Evolutionary conservation across 2,329 filamentous ascomycete genomes (phyloP), one percentile per base, ranked within the genome.

Genomic region (Xylaria hypoxylon): DNA sequence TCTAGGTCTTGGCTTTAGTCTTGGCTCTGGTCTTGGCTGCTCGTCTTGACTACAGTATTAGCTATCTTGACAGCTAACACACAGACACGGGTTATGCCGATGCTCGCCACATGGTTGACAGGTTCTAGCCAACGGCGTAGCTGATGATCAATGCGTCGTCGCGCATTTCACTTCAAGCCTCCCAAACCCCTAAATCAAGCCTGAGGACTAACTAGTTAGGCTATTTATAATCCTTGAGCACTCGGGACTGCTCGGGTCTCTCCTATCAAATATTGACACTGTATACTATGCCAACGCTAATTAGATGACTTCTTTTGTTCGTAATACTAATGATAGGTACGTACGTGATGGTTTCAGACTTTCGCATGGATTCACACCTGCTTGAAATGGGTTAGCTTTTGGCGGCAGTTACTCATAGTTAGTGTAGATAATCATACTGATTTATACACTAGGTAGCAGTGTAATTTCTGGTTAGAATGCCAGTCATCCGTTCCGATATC

Each of bases 71-170:
- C 44, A 45, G 28, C 58, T 55, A 56, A 62, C 44, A 57, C 44
- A 62, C 28, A 11, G 48, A 35, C 62, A 48, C 56, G 56, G 52
- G 48, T 45, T 62, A 56, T 42, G 31, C 53, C 58, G 59, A 57
- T 19, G 55, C 38, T 38, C 40, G 56, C 64, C 67, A 69, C 67
- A 64, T 69, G 67, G 64, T 67, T 64, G 60, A 67, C 67, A 69
- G 56, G 56, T 50, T 62, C 52, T 67, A 60, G 67, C 48, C 42
- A 28, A 50, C 42, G 31, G 22, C 33, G 19, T 47, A 47, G 33
- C 19, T 50, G 22, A 28, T n/a, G 44, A 35, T 58, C 22, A 50
- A 59, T 59, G 56, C 33, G 38, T 45, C 28, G 31, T 31, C 28
- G 24, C 35, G 26, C 44, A 45, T 33, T 47, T 58, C 26, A 22